Base-by-base conservation (phyloP, 257 asterid species). In the Capsicum chinense region DNA sequence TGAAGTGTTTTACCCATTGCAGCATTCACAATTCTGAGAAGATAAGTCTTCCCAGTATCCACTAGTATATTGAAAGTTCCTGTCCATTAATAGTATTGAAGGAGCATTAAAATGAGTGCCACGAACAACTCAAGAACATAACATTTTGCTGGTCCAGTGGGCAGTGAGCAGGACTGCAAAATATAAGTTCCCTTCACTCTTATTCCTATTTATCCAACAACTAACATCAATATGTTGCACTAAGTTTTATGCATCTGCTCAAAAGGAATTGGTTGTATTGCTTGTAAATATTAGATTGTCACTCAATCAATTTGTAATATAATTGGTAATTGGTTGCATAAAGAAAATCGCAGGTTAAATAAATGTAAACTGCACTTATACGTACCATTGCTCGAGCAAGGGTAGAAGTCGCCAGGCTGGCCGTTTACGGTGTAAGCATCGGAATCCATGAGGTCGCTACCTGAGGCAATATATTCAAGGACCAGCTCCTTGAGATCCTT, bases 1-100 rank as follows among this genome's bases (percentile, higher is more conserved):
- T 78, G 83, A 9, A 86, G 83, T 33, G 37, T 78, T 47, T 79
- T 58, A 56, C 62, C 21, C 82, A 86, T 19, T 2, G 37, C 79
- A 1, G 19, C 79, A 48, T 86, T 86, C 1, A 86, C 60, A 52
- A 86, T 67, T 33, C 86, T 67, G 15, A 86, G 35, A 5, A 86
- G 71, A 56, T 83, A 83, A 9, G 84, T 83, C 17, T 86, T 83
- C 21, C 84, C 88, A 5, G 13, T 7, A 4, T 66, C 82, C 9
- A 83, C 82, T 1, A 3, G 17, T 15, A 83, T 39, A 6, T 60
- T 83, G 17, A 21, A 67, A 2, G 84, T 83, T 39, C 80, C 76
- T 57, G 81, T 79, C 56, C 44, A 42, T 3, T 7, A 15, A 66
- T 35, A 26, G 26, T 26, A 26, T 26, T 26, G 26, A 26, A 26